Percentiles rank a stretch among this genome's conserved stretches.
Evolutionary conservation across 2,329 filamentous ascomycete genomes (phyloP).

Genomic region (Hypoxylon sp.): DNA sequence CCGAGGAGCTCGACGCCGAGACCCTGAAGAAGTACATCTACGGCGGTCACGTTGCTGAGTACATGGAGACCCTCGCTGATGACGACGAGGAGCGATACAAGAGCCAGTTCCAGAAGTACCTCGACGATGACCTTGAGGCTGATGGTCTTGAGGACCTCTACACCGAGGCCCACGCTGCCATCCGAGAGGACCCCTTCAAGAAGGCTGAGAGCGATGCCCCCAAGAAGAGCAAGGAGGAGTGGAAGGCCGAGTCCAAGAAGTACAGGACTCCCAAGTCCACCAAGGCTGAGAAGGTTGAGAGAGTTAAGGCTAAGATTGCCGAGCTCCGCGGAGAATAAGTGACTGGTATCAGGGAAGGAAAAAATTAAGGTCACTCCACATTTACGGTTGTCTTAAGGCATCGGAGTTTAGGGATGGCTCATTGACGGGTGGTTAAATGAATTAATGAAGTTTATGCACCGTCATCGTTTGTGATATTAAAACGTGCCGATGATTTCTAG

Average conservation of each 20-base stretch:
- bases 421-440: conserved; percentile 49
- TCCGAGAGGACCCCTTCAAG: conserved; percentile 98
- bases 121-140: conserved; percentile 96
- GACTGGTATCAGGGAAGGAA: conserved; percentile 44
- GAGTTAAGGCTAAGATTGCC: conserved; percentile 92
- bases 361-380: conserved; percentile 45
- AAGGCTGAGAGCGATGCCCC: conserved; percentile 80
- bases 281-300: conserved; percentile 85
- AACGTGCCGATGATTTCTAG: conserved; percentile 17
- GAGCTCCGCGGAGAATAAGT: conserved; percentile 74
- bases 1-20: conserved; percentile 97
- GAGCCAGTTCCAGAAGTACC: conserved; percentile 97
- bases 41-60: conserved; percentile 98
- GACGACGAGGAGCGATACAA: conserved; percentile 99
- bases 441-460: conserved; percentile 52
- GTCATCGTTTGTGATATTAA: conserved; percentile 35
- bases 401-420: conserved; percentile 54
- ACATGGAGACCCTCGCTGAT: conserved; percentile 99
- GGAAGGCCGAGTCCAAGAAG: conserved; percentile 96
- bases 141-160: conserved; percentile 98
- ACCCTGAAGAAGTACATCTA: conserved; percentile 99
- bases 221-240: conserved; percentile 98
- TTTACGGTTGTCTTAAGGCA: conserved; percentile 54
- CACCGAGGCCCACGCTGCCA: conserved; percentile 92
- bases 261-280: conserved; percentile 82